These are phyloP conservation scores for Colletotrichum scovillei DNA, from an alignment of 2,329 filamentous ascomycete species.

Conservation along the genomic window DNA sequence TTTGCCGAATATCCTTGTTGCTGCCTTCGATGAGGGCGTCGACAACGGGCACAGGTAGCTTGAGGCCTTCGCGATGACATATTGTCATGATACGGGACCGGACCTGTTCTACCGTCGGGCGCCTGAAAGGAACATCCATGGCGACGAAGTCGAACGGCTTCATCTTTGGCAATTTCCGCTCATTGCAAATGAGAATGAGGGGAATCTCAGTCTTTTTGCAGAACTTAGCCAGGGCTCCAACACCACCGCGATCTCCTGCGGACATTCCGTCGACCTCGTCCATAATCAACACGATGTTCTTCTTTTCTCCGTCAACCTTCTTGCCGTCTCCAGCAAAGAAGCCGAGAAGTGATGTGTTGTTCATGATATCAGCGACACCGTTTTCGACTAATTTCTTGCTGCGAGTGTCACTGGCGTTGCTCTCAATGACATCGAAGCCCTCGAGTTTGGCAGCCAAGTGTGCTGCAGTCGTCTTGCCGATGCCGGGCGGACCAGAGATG, in stretches of 20 bases:
- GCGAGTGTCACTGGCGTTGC: conserved; percentile 93
- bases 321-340: conserved; percentile 90
- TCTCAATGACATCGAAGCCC: conserved; percentile 93
- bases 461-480: conserved; percentile 97
- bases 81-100: conserved; percentile 95
- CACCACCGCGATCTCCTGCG: conserved; percentile 93
- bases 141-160: conserved; percentile 93
- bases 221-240: conserved; percentile 91
- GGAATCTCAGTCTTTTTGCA: conserved; percentile 96
- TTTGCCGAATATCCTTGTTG: conserved; percentile 94
- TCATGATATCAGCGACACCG: conserved; percentile 88
- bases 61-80: conserved; percentile 89
- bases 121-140: conserved; percentile 86
- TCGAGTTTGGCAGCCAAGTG: conserved; percentile 94
- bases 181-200: conserved; percentile 98
- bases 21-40: conserved; percentile 96
- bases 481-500: conserved; percentile 93
- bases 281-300: conserved; percentile 97
- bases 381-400: conserved; percentile 96
- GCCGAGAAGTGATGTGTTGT: conserved; percentile 91
- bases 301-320: conserved; percentile 82
- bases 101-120: conserved; percentile 91
- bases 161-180: conserved; percentile 94
- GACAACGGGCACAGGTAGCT: conserved; percentile 83
- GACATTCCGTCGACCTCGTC: conserved; percentile 99